Percentiles rank a stretch among this genome's conserved stretches.
These are phyloP conservation scores for Thalassiosira profunda DNA, from an alignment of 108 stramenopile species.

Conservation along the genomic window DNA sequence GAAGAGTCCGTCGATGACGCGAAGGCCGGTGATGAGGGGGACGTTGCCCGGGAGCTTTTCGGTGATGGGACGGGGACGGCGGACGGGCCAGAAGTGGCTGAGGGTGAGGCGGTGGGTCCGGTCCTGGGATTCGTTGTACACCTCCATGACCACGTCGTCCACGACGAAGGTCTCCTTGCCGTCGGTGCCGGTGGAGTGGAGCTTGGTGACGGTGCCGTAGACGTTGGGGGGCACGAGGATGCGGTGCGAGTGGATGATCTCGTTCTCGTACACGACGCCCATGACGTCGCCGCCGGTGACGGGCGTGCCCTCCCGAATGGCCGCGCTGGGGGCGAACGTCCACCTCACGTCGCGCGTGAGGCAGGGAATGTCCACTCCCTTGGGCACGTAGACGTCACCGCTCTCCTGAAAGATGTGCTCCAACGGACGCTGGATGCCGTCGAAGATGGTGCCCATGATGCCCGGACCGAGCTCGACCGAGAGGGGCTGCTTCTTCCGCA, in stretches of 20 bases:
- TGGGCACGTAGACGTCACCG: constrained; percentile 97
- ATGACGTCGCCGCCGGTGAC: constrained; percentile 96
- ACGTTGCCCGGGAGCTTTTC: constrained; percentile 98
- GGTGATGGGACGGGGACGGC: constrained; percentile 96
- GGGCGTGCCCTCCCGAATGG: constrained; percentile 94
- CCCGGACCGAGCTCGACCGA: constrained; percentile 99
- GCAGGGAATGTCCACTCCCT: constrained; percentile 97
- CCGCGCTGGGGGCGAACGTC: constrained; percentile 90
- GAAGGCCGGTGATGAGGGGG: constrained; percentile 98
- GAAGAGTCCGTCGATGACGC: constrained; percentile 99
- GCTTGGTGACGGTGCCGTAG: constrained; percentile 96
- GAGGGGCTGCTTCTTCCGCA: constrained; percentile 96
- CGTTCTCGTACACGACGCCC: constrained; percentile 98
- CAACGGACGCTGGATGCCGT: constrained; percentile 99
- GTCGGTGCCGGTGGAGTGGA: constrained; percentile 95
- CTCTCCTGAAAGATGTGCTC: constrained; percentile 90
- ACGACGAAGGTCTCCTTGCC: constrained; percentile 93
- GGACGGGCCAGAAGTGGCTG: constrained; percentile 99
- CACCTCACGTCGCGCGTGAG: constrained; percentile 91
- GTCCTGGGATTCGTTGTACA: constrained; percentile 92
- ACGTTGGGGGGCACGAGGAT: constrained; percentile 99
- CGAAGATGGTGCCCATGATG: constrained; percentile 99
- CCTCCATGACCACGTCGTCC: constrained; percentile 98
- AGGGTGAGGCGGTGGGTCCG: constrained; percentile 91
- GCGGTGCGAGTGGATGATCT: constrained; percentile 97